These are phyloP conservation scores for Dimargaris cristalligena DNA, from an alignment of 192 early-diverging fungal genomes.

Conservation along the genomic window DNA sequence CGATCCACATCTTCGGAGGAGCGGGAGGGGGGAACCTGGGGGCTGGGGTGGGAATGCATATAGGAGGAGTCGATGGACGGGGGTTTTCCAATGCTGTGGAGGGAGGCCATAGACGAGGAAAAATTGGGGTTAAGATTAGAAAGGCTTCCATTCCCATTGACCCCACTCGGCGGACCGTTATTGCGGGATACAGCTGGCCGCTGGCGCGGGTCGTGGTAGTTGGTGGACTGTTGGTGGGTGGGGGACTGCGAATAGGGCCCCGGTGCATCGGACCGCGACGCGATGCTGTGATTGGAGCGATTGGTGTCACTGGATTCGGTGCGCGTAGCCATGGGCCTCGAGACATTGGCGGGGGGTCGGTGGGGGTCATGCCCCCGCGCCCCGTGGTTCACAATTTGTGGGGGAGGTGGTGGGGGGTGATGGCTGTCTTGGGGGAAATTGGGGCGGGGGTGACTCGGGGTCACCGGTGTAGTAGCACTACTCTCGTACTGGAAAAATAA, in stretches of 20 bases:
- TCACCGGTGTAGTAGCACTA: no score
- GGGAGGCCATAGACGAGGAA: neutral
- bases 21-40: neutral
- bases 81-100: neutral
- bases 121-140: no score
- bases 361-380: no score
- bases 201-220: neutral
- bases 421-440: no score
- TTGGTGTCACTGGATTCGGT: neutral
- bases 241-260: neutral
- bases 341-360: no score
- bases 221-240: neutral
- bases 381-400: no score
- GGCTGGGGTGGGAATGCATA: neutral
- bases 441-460: no score
- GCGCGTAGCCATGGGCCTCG: neutral
- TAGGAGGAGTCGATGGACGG: neutral
- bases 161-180: no score
- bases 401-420: no score
- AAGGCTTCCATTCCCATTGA: no score
- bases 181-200: neutral
- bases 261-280: neutral
- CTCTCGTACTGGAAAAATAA: no score
- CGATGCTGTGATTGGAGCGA: no score
- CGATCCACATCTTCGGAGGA: constrained; percentile 12